Base-by-base conservation (phyloP, 176 grass and related monocot genomes). In the Juncus inflexus region DNA sequence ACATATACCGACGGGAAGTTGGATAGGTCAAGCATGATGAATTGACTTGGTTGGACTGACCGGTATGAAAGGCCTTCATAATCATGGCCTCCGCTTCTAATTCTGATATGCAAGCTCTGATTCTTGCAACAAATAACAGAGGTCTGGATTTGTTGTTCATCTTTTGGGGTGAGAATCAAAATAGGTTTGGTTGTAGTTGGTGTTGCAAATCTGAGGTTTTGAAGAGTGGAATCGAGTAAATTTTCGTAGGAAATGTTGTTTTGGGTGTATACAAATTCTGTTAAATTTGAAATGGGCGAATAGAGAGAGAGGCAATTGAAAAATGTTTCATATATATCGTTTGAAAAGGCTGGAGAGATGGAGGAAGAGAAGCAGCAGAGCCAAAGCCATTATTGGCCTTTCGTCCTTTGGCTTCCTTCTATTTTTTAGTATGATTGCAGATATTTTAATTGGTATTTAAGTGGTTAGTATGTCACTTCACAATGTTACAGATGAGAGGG, bases 201-300 rank as follows among this genome's bases (percentile, higher is more conserved):
- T 6, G 56, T 66, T 38, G 78, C 69, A 56, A 80, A 75, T 63
- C 50, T 52, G 1, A 83, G 60, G 61, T 89, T 95, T 9, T 56
- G n/a, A 15, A 95, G 63, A 56, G 85, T 80, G 5, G 85, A 89
- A 3, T 72, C 61, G 3, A 95, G 76, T 43, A 95, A 55, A 66
- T 28, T 2, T 47, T 12, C n/a, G 78, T 85, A 95, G 67, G n/a
- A 50, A 62, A 11, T 41, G 11, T 60, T 52, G 42, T 3, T 42
- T 62, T 68, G 56, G 14, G 40, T 77, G 72, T 62, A 80, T 12
- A 89, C 7, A 10, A 95, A 65, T 9, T 74, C 54, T 15, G 55
- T 58, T 19, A 38, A 14, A 60, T 58, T 58, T 69, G 77, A 59
- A 5, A 12, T 50, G 0, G 75, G 76, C 2, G 73, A 55, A 45